phyloP scores from a whole-genome alignment of 2,329 filamentous ascomycete genomes.

The Colletotrichum ledebouriae region DNA sequence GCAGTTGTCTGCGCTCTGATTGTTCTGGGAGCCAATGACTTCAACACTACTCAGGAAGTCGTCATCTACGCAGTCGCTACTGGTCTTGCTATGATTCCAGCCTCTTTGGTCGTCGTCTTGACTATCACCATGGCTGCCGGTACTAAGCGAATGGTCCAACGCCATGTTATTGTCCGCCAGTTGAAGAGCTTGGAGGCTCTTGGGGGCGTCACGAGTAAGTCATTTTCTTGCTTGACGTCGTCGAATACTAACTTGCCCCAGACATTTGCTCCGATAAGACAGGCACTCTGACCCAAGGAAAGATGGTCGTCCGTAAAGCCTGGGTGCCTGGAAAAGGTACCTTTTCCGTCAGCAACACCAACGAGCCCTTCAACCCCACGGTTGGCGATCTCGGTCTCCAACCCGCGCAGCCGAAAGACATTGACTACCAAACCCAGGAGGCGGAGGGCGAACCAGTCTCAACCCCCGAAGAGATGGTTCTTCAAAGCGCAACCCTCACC shows the following conservation, averaged over 20 bases:
- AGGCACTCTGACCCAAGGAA: constrained; percentile 66
- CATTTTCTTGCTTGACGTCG: rapidly evolving
- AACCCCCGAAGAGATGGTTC: constrained; percentile 50
- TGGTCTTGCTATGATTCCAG: constrained; percentile 64
- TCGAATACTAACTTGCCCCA: constrained; percentile 30
- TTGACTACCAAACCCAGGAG: constrained; percentile 47
- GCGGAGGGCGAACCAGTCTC: constrained; percentile 46
- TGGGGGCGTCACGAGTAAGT: constrained; percentile 61
- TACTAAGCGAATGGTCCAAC: constrained; percentile 66
- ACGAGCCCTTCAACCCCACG: constrained; percentile 70
- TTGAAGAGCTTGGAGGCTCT: constrained; percentile 66
- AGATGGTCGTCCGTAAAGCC: constrained; percentile 67
- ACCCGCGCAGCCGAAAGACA: constrained; percentile 53
- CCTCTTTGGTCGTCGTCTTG: constrained; percentile 64
- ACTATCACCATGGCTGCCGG: constrained; percentile 72
- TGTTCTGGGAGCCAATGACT: constrained; percentile 59
- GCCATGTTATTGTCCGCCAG: constrained; percentile 66
- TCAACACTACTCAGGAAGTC: constrained; percentile 54
- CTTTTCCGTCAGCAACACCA: constrained; percentile 62
- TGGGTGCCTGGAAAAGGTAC: constrained; percentile 64
- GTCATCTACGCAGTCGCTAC: constrained; percentile 61
- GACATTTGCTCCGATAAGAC: constrained; percentile 71
- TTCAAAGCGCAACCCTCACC: constrained; percentile 57
- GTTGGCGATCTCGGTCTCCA: constrained; percentile 60
- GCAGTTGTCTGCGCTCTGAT: constrained; percentile 63